These are phyloP conservation scores for Phyllosticta citrichinensis DNA, from an alignment of 2,329 filamentous ascomycete genomes.

Conservation along the genomic window DNA sequence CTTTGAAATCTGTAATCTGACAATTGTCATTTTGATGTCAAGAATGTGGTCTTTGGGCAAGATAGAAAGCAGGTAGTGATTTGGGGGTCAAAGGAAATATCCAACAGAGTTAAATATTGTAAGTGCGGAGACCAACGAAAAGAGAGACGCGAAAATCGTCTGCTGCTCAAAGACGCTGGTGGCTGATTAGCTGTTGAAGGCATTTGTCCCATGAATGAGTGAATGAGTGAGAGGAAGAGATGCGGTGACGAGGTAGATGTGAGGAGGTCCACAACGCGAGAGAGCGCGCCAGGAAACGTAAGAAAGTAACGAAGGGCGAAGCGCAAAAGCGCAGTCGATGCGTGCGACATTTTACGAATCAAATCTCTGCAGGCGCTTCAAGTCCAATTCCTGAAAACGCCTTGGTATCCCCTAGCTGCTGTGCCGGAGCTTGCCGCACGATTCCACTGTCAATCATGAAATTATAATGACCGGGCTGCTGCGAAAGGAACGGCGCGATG, in stretches of 20 bases:
- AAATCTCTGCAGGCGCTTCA: background rate
- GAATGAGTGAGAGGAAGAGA: background rate
- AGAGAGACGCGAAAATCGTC: background rate
- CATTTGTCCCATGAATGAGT: background rate
- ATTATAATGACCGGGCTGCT: background rate
- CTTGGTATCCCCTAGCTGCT: background rate
- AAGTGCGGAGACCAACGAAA: background rate
- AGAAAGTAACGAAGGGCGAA: background rate
- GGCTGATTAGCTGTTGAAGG: background rate
- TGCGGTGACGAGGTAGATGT: background rate
- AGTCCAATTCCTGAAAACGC: background rate
- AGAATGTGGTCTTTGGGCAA: too few species aligned
- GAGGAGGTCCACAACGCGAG: background rate
- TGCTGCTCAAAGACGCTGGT: background rate
- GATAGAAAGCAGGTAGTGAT: too few species aligned
- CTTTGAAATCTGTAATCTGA: too few species aligned
- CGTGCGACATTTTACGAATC: background rate
- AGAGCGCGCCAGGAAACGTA: background rate
- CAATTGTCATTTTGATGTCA: too few species aligned
- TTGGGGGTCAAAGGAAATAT: too few species aligned
- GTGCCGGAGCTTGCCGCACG: background rate
- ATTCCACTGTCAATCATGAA: background rate
- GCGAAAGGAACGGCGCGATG: background rate
- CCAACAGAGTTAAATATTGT: too few species aligned
- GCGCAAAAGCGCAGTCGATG: background rate